These are phyloP conservation scores for Neotropicomus parvogracilis DNA, from an alignment of 1,284 basidiomycete species.

Conservation along the genomic window DNA sequence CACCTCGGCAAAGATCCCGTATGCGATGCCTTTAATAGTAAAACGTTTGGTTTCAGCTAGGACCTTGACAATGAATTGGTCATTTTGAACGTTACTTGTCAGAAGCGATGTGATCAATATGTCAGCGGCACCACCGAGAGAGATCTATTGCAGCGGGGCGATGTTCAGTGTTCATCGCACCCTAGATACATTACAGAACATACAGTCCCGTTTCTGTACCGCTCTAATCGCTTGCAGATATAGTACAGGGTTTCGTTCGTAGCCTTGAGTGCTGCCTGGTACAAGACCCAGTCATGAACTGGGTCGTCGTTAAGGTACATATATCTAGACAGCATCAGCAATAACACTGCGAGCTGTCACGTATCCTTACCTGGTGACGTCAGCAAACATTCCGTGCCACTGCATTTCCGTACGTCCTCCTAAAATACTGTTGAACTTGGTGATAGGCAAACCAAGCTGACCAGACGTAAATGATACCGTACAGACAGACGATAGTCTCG, in stretches of 20 bases:
- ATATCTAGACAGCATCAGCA: constrained; percentile 42
- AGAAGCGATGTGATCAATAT: constrained; percentile 23
- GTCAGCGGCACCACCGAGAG: constrained; percentile 19
- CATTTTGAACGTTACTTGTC: constrained; percentile 27
- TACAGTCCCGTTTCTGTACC: constrained; percentile 27
- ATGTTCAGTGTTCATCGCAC: not conserved
- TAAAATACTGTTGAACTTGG: constrained; percentile 42
- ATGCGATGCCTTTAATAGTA: constrained; percentile 12
- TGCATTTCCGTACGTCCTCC: constrained; percentile 51
- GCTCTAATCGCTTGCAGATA: constrained; percentile 39
- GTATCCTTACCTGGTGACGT: constrained; percentile 46
- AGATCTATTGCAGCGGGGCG: constrained; percentile 14
- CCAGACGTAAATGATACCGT: constrained; percentile 22
- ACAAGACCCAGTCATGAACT: constrained; percentile 56
- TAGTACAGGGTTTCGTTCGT: constrained; percentile 40
- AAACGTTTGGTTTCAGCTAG: constrained; percentile 7
- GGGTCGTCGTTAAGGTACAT: constrained; percentile 56
- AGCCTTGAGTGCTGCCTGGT: constrained; percentile 42
- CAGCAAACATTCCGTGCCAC: constrained; percentile 49
- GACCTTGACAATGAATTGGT: constrained; percentile 18
- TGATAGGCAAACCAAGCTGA: constrained; percentile 60
- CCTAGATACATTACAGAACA: constrained; percentile 4
- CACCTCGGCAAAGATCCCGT: constrained; percentile 44
- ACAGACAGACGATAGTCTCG: not conserved
- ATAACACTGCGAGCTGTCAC: not conserved